phyloP scores from a whole-genome alignment of 257 asterid genomes.

The Solanum chmielewskii region DNA sequence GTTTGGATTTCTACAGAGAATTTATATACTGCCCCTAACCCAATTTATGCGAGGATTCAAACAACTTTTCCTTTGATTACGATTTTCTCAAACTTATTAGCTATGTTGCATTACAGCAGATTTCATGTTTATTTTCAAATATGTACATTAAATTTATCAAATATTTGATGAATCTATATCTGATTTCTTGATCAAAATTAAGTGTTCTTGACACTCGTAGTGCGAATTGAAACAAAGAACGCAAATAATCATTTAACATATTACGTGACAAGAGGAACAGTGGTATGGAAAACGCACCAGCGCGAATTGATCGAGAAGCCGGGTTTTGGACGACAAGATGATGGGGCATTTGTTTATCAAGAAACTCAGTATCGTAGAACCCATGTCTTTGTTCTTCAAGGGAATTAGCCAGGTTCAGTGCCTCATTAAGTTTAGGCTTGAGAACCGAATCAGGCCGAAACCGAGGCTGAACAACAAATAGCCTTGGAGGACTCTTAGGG shows the following conservation, averaged over 20 bases:
- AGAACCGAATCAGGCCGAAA: slow-evolving; percentile 56
- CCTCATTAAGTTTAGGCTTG: slow-evolving; percentile 67
- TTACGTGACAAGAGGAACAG: background rate
- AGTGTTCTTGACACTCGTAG: background rate
- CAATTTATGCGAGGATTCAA: background rate
- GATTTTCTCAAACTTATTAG: background rate
- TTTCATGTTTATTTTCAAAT: background rate
- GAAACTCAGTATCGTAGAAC: slow-evolving; percentile 38
- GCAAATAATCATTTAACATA: background rate
- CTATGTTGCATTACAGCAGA: background rate
- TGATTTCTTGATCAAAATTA: background rate
- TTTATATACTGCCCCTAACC: background rate
- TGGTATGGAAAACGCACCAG: slow-evolving; percentile 24
- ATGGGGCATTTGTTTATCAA: slow-evolving; percentile 55
- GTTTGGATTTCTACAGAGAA: background rate
- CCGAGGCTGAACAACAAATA: slow-evolving; percentile 87
- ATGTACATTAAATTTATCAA: background rate
- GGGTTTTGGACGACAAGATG: slow-evolving; percentile 91
- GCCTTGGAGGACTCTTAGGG: slow-evolving; percentile 49
- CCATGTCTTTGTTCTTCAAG: slow-evolving; percentile 85
- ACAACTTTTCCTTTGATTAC: background rate
- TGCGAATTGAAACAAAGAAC: background rate
- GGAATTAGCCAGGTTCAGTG: slow-evolving; percentile 74
- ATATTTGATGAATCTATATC: background rate
- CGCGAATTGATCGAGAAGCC: slow-evolving; percentile 42